These are phyloP conservation scores for Physocladia obscura DNA, from an alignment of 192 early-diverging fungal genomes.

Conservation along the genomic window DNA sequence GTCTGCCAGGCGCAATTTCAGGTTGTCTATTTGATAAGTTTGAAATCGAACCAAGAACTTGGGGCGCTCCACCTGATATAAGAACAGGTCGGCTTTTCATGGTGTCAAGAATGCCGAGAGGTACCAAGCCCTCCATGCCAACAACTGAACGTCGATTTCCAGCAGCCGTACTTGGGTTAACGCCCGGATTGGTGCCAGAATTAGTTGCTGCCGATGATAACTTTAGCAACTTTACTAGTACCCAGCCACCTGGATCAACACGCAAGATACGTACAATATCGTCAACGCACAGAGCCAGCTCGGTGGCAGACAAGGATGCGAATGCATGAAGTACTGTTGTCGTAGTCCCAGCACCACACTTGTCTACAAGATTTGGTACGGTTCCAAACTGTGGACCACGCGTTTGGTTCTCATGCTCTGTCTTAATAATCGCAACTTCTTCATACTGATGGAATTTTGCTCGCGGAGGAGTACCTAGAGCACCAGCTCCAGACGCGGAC, in stretches of 20 bases:
- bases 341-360: conserved; percentile 24
- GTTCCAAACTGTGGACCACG: conserved; percentile 13
- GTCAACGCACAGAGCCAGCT: conserved; percentile 12
- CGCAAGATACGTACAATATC: conserved; percentile 26
- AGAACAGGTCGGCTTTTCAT: too few species aligned
- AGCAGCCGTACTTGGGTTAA: not conserved
- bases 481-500: not conserved
- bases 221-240: conserved; percentile 11
- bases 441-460: conserved; percentile 15
- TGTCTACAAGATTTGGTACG: conserved; percentile 9
- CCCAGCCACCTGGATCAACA: conserved; percentile 24
- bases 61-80: too few species aligned
- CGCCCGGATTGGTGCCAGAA: not conserved
- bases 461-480: not conserved
- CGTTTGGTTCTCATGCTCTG: not conserved
- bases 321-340: conserved; percentile 15
- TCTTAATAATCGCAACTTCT: conserved; percentile 22
- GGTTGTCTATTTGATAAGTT: too few species aligned
- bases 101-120: conserved; percentile 7
- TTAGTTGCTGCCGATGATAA: not conserved
- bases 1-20: too few species aligned
- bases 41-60: too few species aligned
- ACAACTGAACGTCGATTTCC: not conserved
- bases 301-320: not conserved
- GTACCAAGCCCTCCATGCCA: conserved; percentile 16